phyloP scores from a whole-genome alignment of 2,329 filamentous ascomycete species.

The Ophiostoma sp. region DNA sequence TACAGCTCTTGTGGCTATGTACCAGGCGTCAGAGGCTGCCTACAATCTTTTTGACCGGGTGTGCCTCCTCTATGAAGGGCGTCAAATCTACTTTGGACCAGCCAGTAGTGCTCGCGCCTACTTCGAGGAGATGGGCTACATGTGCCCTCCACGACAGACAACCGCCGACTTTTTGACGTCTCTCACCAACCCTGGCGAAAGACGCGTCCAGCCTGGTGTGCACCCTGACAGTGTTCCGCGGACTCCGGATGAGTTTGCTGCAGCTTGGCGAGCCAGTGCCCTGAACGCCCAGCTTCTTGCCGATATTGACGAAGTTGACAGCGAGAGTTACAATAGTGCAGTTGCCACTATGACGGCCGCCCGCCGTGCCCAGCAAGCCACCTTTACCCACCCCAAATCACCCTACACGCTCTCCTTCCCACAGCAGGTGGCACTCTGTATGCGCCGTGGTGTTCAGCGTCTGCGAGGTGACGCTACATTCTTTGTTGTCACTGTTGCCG shows the following conservation, averaged over 20 bases:
- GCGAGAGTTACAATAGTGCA: not conserved
- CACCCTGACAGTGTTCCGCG: conserved; percentile 54
- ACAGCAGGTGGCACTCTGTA: conserved; percentile 75
- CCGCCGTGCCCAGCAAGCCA: conserved; percentile 56
- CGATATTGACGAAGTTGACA: conserved; percentile 57
- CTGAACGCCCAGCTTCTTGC: conserved; percentile 51
- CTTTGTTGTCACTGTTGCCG: conserved; percentile 66
- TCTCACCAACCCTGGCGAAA: conserved; percentile 70
- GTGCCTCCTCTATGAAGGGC: conserved; percentile 67
- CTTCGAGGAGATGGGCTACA: conserved; percentile 69
- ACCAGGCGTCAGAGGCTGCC: conserved; percentile 66
- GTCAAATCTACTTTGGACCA: conserved; percentile 66
- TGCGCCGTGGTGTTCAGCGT: conserved; percentile 76
- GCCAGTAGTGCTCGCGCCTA: conserved; percentile 62
- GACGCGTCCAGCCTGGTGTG: conserved; percentile 65
- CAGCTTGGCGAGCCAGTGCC: conserved; percentile 56
- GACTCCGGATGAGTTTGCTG: conserved; percentile 62
- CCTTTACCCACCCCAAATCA: conserved; percentile 69
- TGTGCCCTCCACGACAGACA: conserved; percentile 59
- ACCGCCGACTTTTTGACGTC: conserved; percentile 78
- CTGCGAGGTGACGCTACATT: conserved; percentile 73
- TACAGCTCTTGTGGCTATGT: conserved; percentile 64
- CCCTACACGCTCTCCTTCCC: conserved; percentile 75
- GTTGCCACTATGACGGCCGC: conserved; percentile 51
- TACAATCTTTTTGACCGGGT: conserved; percentile 69